A percentile compares a stretch with the other conserved stretches of the same genome.
Evolutionary conservation across 2,329 filamentous ascomycete genomes (phyloP).

Genomic region (Trematosphaeria pertusa): DNA sequence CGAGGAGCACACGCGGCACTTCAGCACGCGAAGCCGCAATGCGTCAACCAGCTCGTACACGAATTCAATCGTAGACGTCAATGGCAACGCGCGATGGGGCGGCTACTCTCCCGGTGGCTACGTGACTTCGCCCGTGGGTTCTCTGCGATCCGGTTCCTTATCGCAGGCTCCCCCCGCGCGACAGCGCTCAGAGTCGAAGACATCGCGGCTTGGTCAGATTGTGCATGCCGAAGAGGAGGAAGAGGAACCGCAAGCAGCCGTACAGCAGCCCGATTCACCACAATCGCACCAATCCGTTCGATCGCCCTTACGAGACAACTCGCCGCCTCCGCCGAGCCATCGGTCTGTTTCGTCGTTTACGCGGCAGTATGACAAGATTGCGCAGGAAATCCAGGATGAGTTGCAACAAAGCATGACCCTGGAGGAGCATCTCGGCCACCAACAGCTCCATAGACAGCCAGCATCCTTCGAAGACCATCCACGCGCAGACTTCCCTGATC

Average conservation of each 20-base stretch:
- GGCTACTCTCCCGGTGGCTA: conserved; percentile 74
- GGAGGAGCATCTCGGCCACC: conserved; percentile 18
- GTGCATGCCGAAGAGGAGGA: conserved; percentile 45
- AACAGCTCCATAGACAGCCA: conserved; percentile 10
- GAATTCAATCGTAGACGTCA: conserved; percentile 73
- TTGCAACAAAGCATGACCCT: conserved; percentile 30
- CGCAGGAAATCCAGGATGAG: conserved; percentile 41
- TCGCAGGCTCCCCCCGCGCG: conserved; percentile 41
- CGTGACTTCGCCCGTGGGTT: conserved; percentile 71
- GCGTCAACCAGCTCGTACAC: conserved; percentile 52
- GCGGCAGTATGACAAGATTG: conserved; percentile 45
- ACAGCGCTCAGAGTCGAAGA: conserved; percentile 49
- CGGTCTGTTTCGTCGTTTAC: conserved; percentile 47
- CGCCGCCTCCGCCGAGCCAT: conserved; percentile 28
- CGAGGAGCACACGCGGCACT: conserved; percentile 34
- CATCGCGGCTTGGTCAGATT: conserved; percentile 51
- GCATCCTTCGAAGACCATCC: conserved; percentile 20
- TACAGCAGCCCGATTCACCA: conserved; percentile 24
- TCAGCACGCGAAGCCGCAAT: conserved; percentile 47
- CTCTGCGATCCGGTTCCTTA: conserved; percentile 60
- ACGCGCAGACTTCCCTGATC: conserved; percentile 43
- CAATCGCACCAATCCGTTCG: conserved; percentile 15
- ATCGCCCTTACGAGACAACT: conserved; percentile 14
- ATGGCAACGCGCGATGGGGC: conserved; percentile 69
- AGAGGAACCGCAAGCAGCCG: conserved; percentile 18